phyloP scores from a whole-genome alignment of 1,284 basidiomycete genomes.

The Athelia sp. region DNA sequence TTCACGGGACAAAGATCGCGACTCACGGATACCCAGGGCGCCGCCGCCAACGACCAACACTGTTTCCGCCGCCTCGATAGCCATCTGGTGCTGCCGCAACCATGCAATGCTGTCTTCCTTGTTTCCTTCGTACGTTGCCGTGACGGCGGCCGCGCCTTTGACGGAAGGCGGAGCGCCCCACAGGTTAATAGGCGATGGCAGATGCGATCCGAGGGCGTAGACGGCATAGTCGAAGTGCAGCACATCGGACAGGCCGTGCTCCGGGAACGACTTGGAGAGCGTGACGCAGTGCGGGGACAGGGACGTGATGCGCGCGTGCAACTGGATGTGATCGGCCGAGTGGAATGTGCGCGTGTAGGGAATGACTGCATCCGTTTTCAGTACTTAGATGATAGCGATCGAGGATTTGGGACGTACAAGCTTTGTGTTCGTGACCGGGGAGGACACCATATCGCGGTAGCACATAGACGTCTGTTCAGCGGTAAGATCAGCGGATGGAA shows the following conservation, averaged over 20 bases:
- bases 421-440: constrained; percentile 68
- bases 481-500: neutral
- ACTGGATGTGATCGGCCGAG: constrained; percentile 23
- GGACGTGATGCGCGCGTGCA: constrained; percentile 44
- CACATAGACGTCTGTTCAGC: constrained; percentile 48
- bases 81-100: constrained; percentile 40
- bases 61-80: constrained; percentile 36
- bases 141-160: constrained; percentile 5
- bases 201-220: constrained; percentile 53
- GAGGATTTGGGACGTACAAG: constrained; percentile 37
- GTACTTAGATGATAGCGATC: constrained; percentile 2
- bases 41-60: constrained; percentile 59
- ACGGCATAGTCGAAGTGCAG: constrained; percentile 49
- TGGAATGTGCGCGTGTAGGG: constrained; percentile 51
- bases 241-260: constrained; percentile 30
- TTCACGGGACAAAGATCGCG: neutral
- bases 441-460: constrained; percentile 62
- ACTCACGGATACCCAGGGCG: constrained; percentile 58
- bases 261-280: constrained; percentile 41
- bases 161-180: constrained; percentile 30
- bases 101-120: constrained; percentile 45
- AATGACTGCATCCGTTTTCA: constrained; percentile 39
- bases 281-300: constrained; percentile 40
- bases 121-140: constrained; percentile 31
- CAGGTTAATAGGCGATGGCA: constrained; percentile 52